Base-by-base conservation (phyloP, 2,329 filamentous ascomycete species). In the Fusarium sp. region DNA sequence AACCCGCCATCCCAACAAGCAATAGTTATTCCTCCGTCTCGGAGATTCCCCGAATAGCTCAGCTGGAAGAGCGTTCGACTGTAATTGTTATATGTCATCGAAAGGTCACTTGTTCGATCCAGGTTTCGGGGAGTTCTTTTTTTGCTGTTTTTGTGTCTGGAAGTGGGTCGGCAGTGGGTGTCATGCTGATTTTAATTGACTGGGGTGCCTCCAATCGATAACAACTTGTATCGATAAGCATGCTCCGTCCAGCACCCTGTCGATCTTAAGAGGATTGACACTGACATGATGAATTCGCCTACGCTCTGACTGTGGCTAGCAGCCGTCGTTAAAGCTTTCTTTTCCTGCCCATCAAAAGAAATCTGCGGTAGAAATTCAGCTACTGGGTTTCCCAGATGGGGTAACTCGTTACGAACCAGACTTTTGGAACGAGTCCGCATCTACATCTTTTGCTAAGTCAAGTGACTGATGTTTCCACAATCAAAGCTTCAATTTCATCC, bases 51-150 rank as follows among this genome's bases (percentile, higher is more conserved):
- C 63, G 63, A 66, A 60, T 66, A 66, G 63, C 63, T 66, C 63
- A 66, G 63, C 54, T 66, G 63, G 63, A 65, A 65, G 62, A 65
- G 62, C 62, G 62, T 65, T 65, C 62, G 60, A 55, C 62, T 65
- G 62, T 65, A 65, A 65, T 65, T 59, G 60, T 48, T 53, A 47
- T 46, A 50, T 65, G 40, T 46, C 60, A 65, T 55, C 63, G 63
- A 66, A 66, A 66, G 63, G 63, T 66, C 63, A 66, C 63, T 66
- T 66, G 63, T 66, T 66, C 61, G 63, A 66, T 66, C 63, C 61
- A 66, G 63, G 63, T 66, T 61, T 66, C 63, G 61, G 63, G 63
- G 63, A 65, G 23, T 28, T 20, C 5, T 10, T 49, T 58, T 65
- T 49, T 53, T 42, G 16, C 12, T 3, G 7, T 30, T 50, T 28